Conservation (phyloP, 108 stramenopile species). For the Licmophora abbreviata region DNA sequence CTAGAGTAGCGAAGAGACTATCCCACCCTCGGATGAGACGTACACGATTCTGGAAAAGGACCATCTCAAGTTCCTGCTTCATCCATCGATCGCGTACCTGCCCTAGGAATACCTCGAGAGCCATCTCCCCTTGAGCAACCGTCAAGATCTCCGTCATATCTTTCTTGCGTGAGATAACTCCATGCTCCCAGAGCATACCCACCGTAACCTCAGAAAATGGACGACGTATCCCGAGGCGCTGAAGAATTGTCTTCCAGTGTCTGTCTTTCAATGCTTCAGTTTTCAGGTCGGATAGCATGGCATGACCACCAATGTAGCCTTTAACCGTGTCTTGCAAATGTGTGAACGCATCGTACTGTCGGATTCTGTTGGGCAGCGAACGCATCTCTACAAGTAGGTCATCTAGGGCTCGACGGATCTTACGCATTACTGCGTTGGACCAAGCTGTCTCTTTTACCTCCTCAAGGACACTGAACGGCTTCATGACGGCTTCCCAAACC, state of each 20-base stretch:
- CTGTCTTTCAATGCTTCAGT: conserved; percentile 95
- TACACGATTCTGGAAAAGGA: conserved; percentile 90
- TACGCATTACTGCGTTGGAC: conserved; percentile 78
- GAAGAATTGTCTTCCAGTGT: conserved; percentile 90
- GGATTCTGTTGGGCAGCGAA: conserved; percentile 85
- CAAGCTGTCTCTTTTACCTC: conserved; percentile 82
- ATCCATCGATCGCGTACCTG: conserved; percentile 97
- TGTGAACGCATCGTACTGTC: conserved; percentile 94
- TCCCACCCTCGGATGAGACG: conserved; percentile 95
- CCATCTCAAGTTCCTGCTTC: conserved; percentile 86
- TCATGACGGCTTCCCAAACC: conserved; percentile 82
- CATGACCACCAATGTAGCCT: conserved; percentile 53
- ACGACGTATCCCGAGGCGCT: conserved; percentile 65
- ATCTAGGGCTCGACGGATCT: conserved; percentile 82
- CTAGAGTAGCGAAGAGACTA: conserved; percentile 86
- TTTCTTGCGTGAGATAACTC: conserved; percentile 75
- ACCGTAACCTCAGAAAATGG: conserved; percentile 81
- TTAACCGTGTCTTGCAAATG: conserved; percentile 75
- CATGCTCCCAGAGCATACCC: conserved; percentile 90
- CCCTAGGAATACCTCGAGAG: conserved; percentile 89
- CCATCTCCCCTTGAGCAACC: conserved; percentile 96
- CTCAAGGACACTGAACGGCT: conserved; percentile 52
- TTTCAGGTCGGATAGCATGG: conserved; percentile 81
- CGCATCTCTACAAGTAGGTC: conserved; percentile 83
- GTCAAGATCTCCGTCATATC: conserved; percentile 82